Evolutionary conservation across 148 eudicot genomes (phyloP), one percentile per base, ranked within the genome.

Genomic region (Fagopyrum tataricum): DNA sequence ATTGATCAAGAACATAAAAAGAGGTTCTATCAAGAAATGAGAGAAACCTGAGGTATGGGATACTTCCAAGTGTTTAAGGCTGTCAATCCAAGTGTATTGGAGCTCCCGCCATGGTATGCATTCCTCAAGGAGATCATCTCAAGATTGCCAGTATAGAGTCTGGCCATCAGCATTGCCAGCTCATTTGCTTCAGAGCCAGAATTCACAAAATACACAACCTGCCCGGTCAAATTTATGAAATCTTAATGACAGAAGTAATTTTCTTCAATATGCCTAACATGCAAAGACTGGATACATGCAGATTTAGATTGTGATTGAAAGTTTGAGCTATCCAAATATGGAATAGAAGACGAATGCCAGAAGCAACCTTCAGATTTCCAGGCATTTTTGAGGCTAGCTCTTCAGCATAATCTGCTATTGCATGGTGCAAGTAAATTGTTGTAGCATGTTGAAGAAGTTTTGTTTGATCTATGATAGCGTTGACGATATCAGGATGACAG

Each of bases 101-200:
- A 59, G 83, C 93, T 95, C 75, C 97, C 98, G 80, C 99, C 99
- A 82, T 95, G 99, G 78, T 95, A 95, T 44, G 97, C 96, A 88
- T 95, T 95, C 80, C 99, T 87, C 77, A 95, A 76, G 40, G 92
- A 88, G 76, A 95, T 69, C 94, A 95, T 92, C 58, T 91, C 91
- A 77, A 91, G 90, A 83, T 86, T 88, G 49, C 99, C 96, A 47
- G 85, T 90, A 84, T 90, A 95, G 74, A 95, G 82, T 56, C 90
- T 87, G 44, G 97, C 99, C 99, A 95, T 95, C 78, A 91, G 61
- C 87, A 82, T 88, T 37, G 99, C 99, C 77, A 95, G 81, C 79
- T 95, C 99, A 78, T 95, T 95, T 79, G 97, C 99, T 89, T 95
- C 99, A 5, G 97, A 87, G 72, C 97, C 99, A 44, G 99, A 95